These are phyloP conservation scores for Agrostemma githago DNA, from an alignment of 148 eudicot species.

Conservation along the genomic window DNA sequence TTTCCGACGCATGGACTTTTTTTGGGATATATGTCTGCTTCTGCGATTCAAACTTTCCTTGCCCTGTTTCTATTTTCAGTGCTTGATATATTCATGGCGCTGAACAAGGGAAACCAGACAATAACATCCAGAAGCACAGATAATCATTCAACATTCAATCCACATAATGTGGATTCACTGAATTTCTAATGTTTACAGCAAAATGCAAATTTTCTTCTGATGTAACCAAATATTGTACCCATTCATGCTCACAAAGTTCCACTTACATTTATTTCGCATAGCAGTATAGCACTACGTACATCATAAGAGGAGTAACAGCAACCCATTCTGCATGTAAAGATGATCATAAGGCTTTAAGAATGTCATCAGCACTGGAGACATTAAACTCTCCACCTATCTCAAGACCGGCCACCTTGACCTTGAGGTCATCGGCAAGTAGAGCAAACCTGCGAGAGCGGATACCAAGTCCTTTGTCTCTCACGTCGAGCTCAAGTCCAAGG, in stretches of 20 bases:
- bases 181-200: background rate
- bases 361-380: constrained; percentile 70
- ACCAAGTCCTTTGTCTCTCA: constrained; percentile 56
- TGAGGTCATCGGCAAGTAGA: constrained; percentile 62
- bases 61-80: background rate
- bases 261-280: constrained; percentile 22
- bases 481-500: constrained; percentile 78
- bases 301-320: constrained; percentile 1
- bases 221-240: background rate
- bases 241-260: constrained; percentile 4
- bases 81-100: background rate
- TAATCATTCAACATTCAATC: background rate
- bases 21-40: no score
- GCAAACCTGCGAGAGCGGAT: constrained; percentile 65
- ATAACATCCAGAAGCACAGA: background rate
- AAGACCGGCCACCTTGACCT: constrained; percentile 57
- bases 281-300: background rate
- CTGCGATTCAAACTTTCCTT: background rate
- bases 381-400: constrained; percentile 76
- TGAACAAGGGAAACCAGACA: background rate
- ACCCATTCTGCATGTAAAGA: background rate
- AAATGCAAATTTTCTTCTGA: background rate
- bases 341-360: constrained; percentile 58
- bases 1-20: no score
- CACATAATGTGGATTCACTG: background rate